Evolutionary conservation across 2,329 filamentous ascomycete genomes (phyloP).

Genomic region (Sporothrix sp.): DNA sequence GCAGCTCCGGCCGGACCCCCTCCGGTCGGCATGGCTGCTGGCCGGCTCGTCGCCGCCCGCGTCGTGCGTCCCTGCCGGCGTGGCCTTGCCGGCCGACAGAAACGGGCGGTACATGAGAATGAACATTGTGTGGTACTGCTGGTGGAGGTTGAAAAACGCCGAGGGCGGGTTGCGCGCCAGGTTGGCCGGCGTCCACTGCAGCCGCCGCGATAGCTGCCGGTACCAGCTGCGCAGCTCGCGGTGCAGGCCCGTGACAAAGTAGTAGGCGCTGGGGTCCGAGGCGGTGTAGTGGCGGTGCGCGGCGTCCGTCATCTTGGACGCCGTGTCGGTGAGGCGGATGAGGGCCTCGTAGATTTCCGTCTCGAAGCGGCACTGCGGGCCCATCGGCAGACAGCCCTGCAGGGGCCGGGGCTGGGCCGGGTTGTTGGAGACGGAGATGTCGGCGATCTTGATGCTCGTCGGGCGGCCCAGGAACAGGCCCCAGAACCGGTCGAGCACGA

Average conservation of each 20-base stretch:
- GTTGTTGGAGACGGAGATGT: conserved; percentile 14
- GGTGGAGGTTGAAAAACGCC: conserved; percentile 10
- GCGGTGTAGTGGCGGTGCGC: conserved; percentile 10
- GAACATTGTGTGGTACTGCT: conserved; percentile 12
- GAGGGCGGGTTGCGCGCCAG: conserved; percentile 17
- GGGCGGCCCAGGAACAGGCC: conserved; percentile 17
- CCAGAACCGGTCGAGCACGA: conserved; percentile 15
- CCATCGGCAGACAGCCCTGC: conserved; percentile 9
- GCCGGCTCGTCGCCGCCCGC: conserved; percentile 1
- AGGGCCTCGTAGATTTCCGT: conserved; percentile 17
- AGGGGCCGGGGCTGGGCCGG: conserved; percentile 5
- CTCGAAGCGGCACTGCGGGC: conserved; percentile 10
- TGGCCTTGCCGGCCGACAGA: conserved; percentile 10
- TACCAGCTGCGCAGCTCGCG: conserved; percentile 15
- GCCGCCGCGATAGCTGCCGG: conserved; percentile 4
- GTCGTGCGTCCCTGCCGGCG: conserved; percentile 2
- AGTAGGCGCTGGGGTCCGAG: conserved; percentile 12
- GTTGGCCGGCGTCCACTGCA: conserved; percentile 24
- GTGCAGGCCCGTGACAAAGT: conserved; percentile 13
- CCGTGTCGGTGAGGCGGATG: conserved; percentile 13
- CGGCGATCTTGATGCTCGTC: conserved; percentile 17
- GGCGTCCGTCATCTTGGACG: conserved; percentile 12
- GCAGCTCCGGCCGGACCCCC: too few species aligned
- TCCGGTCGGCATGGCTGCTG: not conserved
- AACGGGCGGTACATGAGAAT: conserved; percentile 10